Evolutionary conservation across 352 stramenopile species (phyloP), one percentile per base, ranked within the genome.

Genomic region (Phytophthora lateralis): DNA sequence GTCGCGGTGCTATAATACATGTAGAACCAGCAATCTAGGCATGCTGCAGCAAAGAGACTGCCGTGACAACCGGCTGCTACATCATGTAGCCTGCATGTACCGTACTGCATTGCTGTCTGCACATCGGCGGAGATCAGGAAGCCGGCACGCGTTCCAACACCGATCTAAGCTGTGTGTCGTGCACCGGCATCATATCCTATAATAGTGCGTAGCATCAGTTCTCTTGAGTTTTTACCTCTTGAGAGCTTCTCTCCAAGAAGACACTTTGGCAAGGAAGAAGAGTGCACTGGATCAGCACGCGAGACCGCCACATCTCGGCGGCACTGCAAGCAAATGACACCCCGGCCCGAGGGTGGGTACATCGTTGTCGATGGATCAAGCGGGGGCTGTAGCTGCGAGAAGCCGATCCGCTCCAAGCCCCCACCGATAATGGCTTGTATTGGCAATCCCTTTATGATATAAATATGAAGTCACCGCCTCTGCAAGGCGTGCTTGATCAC

Each of bases 381-480:
- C 47, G 38, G 48, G 42, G 27, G 24, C 37, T 60, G 32, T 50
- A 41, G 34, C 4, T 24, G 30, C 39, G 32, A 32, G 4, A 42
- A 45, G 21, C 30, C 39, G 21, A 59, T 47, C 34, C 55, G 45
- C 34, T 71, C 35, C 38, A 20, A 48, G 24, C 44, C 41, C 43
- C 52, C 26, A 55, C 53, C 11, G 53, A 65, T 47, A 67, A 45
- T 68, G 48, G 46, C 27, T 55, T 60, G 32, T 63, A 66, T 67
- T 66, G 56, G 50, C 55, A 66, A 59, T 55, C 48, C 32, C 57
- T 71, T 71, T 71, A 60, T 72, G 45, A 62, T 72, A 72, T 72
- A 72, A 72, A 72, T 72, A 72, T 69, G 56, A 72, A 72, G 52
- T 30, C 47, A 66, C 49, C 42, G 32, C 48, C 29, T 18, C 15